Percentiles rank a stretch among this genome's conserved stretches.
Conservation (phyloP, 2,329 filamentous ascomycete species). For the Pseudohalonectria lignicola region DNA sequence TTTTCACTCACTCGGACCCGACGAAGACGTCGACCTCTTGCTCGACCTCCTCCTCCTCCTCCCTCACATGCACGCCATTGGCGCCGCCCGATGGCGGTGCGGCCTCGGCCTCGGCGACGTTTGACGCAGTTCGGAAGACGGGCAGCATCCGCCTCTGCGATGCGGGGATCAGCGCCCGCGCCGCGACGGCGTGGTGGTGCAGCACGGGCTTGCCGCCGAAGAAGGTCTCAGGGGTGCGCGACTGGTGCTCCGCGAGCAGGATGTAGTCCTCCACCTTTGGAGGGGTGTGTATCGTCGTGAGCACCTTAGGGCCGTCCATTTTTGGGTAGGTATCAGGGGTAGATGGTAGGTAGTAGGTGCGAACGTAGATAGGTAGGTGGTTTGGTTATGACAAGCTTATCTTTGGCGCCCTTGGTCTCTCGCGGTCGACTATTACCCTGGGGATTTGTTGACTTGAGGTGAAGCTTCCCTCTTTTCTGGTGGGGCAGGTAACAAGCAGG, state of each 20-base stretch:
- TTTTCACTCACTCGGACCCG: constrained; percentile 44
- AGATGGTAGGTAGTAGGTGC: too few species aligned
- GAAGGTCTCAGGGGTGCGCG: constrained; percentile 63
- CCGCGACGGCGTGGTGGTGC: constrained; percentile 46
- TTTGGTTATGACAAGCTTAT: too few species aligned
- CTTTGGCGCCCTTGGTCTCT: too few species aligned
- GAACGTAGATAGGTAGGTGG: too few species aligned
- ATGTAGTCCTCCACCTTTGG: constrained; percentile 51
- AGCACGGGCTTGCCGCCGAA: constrained; percentile 61
- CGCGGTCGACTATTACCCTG: too few species aligned
- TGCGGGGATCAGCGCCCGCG: constrained; percentile 46
- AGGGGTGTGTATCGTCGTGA: constrained; percentile 44
- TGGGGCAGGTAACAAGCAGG: too few species aligned
- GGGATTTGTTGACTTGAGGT: too few species aligned
- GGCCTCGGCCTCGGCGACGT: constrained; percentile 19
- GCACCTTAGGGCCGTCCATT: constrained; percentile 8
- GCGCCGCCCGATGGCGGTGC: constrained; percentile 21
- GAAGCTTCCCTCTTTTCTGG: too few species aligned
- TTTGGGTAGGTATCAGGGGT: too few species aligned
- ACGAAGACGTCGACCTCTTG: constrained; percentile 46
- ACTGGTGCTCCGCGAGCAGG: constrained; percentile 56
- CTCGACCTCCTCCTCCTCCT: constrained; percentile 26
- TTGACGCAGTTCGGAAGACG: constrained; percentile 33
- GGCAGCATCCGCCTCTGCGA: constrained; percentile 43
- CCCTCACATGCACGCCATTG: constrained; percentile 18